Conservation (phyloP, 805 yeast species). For the Cyberlindnera euphorbiiphila region DNA sequence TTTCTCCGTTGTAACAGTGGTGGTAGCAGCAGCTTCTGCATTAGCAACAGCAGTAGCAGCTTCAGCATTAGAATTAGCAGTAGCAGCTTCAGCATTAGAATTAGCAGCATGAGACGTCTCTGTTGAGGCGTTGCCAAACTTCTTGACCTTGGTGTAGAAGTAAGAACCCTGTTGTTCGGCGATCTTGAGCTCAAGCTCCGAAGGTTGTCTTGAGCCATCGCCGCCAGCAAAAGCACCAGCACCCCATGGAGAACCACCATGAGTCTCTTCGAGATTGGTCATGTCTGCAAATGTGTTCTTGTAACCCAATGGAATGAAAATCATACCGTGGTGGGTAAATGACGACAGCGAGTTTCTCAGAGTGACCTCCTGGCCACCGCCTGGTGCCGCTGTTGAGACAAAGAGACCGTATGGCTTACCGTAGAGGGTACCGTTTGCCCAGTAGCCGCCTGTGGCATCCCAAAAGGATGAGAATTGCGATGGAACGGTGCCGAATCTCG, state of each 20-base stretch:
- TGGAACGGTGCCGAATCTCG: conserved; percentile 78
- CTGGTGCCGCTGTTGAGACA: conserved; percentile 65
- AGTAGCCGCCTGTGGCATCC: conserved; percentile 71
- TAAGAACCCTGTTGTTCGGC: conserved; percentile 64
- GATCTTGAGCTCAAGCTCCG: conserved; percentile 57
- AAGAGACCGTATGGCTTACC: conserved; percentile 76
- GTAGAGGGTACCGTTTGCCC: conserved; percentile 64
- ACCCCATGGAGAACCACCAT: conserved; percentile 86
- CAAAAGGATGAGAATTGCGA: conserved; percentile 72
- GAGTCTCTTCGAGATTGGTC: conserved; percentile 58
- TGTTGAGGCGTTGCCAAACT: no score
- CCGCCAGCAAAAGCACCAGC: conserved; percentile 74
- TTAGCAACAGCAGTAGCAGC: conserved; percentile 5
- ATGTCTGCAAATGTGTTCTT: conserved; percentile 49
- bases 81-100: conserved; percentile 7
- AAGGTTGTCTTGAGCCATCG: conserved; percentile 70
- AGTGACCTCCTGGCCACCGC: conserved; percentile 78
- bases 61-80: conserved; percentile 12
- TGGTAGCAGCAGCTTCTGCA: conserved; percentile 11
- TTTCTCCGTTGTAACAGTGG: conserved; percentile 1
- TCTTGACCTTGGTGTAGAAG: conserved; percentile 47
- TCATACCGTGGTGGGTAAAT: conserved; percentile 71
- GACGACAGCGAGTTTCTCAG: conserved; percentile 52
- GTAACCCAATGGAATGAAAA: conserved; percentile 75
- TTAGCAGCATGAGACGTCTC: no score